Evolutionary conservation across 2,329 filamentous ascomycete genomes (phyloP).

Genomic region (Lecanicillium sp.): DNA sequence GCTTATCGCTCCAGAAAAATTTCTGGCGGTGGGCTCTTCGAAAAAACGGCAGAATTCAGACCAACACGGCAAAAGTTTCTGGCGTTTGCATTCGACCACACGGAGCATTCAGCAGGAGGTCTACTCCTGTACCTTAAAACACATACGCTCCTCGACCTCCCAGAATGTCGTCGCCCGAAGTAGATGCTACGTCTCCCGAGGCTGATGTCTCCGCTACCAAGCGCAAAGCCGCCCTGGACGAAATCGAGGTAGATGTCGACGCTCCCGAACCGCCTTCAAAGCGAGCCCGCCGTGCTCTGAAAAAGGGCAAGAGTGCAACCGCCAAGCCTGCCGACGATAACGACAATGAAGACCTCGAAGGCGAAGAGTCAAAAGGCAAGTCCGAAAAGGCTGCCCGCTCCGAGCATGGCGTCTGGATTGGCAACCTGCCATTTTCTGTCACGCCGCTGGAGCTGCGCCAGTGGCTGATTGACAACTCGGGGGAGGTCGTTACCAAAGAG

Average conservation of each 20-base stretch:
- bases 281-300: slow-evolving; percentile 80
- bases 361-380: slow-evolving; percentile 28
- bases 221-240: slow-evolving; percentile 61
- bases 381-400: slow-evolving; percentile 50
- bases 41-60: no score
- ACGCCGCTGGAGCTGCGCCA: slow-evolving; percentile 66
- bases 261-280: slow-evolving; percentile 95
- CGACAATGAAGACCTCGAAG: slow-evolving; percentile 24
- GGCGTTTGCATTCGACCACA: no score
- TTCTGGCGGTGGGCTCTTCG: no score
- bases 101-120: no score
- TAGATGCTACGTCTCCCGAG: slow-evolving; percentile 5
- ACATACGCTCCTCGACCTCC: no score
- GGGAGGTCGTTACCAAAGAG: slow-evolving; percentile 54
- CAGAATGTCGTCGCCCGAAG: slow-evolving; percentile 5
- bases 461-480: slow-evolving; percentile 70
- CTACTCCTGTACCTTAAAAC: no score
- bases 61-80: no score
- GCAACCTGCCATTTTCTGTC: slow-evolving; percentile 80
- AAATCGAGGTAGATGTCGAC: slow-evolving; percentile 81
- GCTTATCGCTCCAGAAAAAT: no score
- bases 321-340: slow-evolving; percentile 28
- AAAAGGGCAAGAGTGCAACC: slow-evolving; percentile 64
- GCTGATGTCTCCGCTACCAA: slow-evolving; percentile 33
- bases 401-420: slow-evolving; percentile 86